Evolutionary conservation across 768 basidiomycete species (phyloP), one percentile per base, ranked within the genome.

Genomic region (Mycena vitilis): DNA sequence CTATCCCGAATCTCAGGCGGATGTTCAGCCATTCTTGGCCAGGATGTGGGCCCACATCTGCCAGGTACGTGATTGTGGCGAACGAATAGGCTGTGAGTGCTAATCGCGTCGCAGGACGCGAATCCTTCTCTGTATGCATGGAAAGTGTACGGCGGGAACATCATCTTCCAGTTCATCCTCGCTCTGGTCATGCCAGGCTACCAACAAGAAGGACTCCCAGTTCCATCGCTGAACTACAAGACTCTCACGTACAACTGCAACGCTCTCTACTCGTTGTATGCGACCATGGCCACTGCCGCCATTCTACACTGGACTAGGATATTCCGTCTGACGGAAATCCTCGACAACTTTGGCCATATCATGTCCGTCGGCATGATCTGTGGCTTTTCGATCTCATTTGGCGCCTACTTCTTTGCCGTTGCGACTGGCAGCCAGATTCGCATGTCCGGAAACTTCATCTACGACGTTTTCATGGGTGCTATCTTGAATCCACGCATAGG

Each of bases 391-490:
- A 88, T 95, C 60, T 91, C 94, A 22, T 88, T 92, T 70, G 87
- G 90, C 71, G 91, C 92, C 73, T 97, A 98, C 78, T 86, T 95
- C 68, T 81, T 89, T 63, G 91, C 93, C 0, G 86, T 96, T 70
- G 82, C 85, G 15, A 91, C 91, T 44, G 93, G 94, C 3, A 91
- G 90, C 73, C 88, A 91, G 69, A 90, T 97, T 57, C 88, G 98
- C 70, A 97, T 98, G 93, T 95, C 93, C n/a, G 96, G 95, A 52
- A 96, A 89, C 82, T 88, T 93, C 80, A 86, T 96, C 74, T 99
- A 99, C 77, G 96, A 98, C 73, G 91, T 95, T 68, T 98, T 96
- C 81, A 98, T 98, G 96, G 97, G 97, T 52, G 95, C 96, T 47
- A 87, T 87, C 60, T 84, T 99, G 70, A 99, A 99, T 81, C 98